Conservation (phyloP, 2,329 filamentous ascomycete species). For the Aureobasidium uvarum region DNA sequence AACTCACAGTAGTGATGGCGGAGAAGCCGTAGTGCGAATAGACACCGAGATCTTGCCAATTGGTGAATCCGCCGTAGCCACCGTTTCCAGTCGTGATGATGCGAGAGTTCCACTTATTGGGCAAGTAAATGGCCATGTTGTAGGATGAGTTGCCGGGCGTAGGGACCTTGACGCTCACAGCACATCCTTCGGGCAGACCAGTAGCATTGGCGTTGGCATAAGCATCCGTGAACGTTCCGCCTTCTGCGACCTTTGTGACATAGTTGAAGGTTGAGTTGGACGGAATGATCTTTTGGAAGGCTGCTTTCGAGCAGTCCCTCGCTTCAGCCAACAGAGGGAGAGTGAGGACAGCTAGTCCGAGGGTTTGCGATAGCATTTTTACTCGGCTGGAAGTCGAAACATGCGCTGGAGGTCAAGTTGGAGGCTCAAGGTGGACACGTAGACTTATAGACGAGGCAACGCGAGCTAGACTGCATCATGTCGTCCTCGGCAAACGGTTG, state of each 20-base stretch:
- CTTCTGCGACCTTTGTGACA: conserved; percentile 37
- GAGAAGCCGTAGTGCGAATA: conserved; percentile 8
- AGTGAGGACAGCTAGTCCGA: conserved; percentile 6
- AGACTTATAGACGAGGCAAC: neutral
- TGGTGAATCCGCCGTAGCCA: conserved; percentile 50
- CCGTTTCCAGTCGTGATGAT: conserved; percentile 45
- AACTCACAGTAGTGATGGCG: conserved; percentile 10
- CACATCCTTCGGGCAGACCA: conserved; percentile 40
- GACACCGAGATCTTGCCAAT: conserved; percentile 50
- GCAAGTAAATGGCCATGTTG: conserved; percentile 39
- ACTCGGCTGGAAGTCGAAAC: neutral
- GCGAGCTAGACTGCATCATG: neutral
- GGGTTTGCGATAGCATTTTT: neutral
- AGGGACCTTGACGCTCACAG: conserved; percentile 36
- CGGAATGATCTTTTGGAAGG: conserved; percentile 40
- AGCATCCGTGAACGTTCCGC: conserved; percentile 43
- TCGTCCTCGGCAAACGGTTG: conserved; percentile 11
- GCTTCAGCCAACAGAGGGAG: conserved; percentile 16
- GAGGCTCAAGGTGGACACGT: neutral
- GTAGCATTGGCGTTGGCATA: conserved; percentile 44
- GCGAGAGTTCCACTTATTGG: conserved; percentile 37
- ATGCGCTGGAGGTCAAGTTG: neutral
- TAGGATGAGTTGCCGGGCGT: conserved; percentile 35
- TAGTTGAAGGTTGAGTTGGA: conserved; percentile 42
- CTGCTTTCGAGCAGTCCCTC: conserved; percentile 37